A percentile compares a stretch with the other conserved stretches of the same genome.
These are phyloP conservation scores for Rhodofomes roseus DNA, from an alignment of 1,284 basidiomycete genomes.

Conservation along the genomic window DNA sequence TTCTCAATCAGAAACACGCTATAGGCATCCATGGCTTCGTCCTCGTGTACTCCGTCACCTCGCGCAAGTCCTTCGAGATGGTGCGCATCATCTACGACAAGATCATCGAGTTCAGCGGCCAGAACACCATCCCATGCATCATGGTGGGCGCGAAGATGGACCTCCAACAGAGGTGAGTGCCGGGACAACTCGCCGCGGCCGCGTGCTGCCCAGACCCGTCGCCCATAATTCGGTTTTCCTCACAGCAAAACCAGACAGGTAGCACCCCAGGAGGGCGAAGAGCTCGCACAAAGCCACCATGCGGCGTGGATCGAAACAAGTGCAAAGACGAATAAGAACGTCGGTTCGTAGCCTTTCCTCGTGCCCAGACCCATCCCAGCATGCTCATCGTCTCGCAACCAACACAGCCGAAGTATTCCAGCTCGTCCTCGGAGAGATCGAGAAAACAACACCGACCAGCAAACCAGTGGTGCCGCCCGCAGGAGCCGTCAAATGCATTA, in stretches of 20 bases:
- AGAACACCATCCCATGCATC: slow-evolving; percentile 89
- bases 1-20: slow-evolving; percentile 79
- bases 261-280: slow-evolving; percentile 67
- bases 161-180: slow-evolving; percentile 65
- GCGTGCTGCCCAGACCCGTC: slow-evolving; percentile 9
- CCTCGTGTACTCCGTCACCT: slow-evolving; percentile 93
- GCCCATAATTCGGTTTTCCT: slow-evolving; percentile 24
- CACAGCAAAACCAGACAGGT: slow-evolving; percentile 66
- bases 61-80: slow-evolving; percentile 94
- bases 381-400: slow-evolving; percentile 4
- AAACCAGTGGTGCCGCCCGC: slow-evolving; percentile 50
- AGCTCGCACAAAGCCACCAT: slow-evolving; percentile 69
- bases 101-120: slow-evolving; percentile 92
- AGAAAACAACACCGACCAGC: slow-evolving; percentile 61
- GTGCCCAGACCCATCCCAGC: slow-evolving; percentile 6
- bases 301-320: slow-evolving; percentile 88
- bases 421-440: slow-evolving; percentile 83
- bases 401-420: slow-evolving; percentile 86
- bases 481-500: slow-evolving; percentile 57
- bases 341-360: slow-evolving; percentile 57
- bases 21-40: slow-evolving; percentile 85
- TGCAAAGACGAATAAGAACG: slow-evolving; percentile 86
- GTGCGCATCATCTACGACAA: slow-evolving; percentile 95
- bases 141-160: slow-evolving; percentile 96
- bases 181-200: slow-evolving; percentile 4